phyloP scores from a whole-genome alignment of 306 rosid genomes.

The Trichosanthes truncata region DNA sequence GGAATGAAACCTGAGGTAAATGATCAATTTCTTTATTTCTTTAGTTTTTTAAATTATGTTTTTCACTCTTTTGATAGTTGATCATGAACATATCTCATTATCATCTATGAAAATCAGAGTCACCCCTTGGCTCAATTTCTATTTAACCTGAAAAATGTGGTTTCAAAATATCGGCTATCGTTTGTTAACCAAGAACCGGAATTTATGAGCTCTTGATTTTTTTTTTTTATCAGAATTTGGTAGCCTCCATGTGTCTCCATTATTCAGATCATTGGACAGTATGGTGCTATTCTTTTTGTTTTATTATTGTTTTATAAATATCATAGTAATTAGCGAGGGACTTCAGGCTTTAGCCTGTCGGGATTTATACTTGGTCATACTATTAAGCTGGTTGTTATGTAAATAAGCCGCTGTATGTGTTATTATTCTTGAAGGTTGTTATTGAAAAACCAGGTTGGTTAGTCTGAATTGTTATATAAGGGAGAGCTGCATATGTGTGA shows the following conservation, averaged over 20 bases:
- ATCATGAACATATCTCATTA: background rate
- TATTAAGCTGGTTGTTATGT: no score
- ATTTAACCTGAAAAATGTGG: background rate
- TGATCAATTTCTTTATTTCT: conserved; percentile 10
- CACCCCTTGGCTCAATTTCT: background rate
- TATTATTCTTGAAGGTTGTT: background rate
- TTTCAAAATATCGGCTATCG: background rate
- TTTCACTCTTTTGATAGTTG: background rate
- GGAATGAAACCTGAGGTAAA: conserved; percentile 77
- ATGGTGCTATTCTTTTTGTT: background rate
- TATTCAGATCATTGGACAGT: background rate
- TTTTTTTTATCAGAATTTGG: background rate
- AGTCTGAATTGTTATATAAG: background rate
- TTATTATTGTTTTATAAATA: background rate
- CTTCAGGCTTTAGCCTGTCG: background rate
- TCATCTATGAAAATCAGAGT: background rate
- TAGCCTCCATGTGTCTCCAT: background rate
- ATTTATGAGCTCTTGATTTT: background rate
- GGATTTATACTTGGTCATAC: background rate
- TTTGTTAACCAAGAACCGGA: background rate
- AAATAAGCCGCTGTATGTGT: background rate
- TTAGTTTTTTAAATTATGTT: background rate
- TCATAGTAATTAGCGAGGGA: background rate
- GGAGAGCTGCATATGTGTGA: background rate
- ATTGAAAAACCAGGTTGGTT: background rate